Conservation (phyloP, 345 rosid genomes). For the Brassica cretica region DNA sequence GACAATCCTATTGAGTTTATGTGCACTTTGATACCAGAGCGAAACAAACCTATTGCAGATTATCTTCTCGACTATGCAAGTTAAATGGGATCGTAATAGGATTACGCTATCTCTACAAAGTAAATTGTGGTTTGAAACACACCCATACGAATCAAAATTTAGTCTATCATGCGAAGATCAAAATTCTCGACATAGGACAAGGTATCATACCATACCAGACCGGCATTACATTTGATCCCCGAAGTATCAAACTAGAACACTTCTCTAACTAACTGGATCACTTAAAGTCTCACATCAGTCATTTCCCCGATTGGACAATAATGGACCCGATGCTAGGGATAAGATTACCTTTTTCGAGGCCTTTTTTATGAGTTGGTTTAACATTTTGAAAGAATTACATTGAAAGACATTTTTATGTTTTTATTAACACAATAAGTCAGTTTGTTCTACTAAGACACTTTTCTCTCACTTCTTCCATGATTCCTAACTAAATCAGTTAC, state of each 20-base stretch:
- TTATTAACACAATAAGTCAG: too few species aligned
- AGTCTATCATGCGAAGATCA: neutral
- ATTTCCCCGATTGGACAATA: neutral
- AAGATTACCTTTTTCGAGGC: neutral
- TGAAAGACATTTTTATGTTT: too few species aligned
- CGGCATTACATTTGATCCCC: neutral
- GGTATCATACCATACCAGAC: neutral
- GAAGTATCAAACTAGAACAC: neutral
- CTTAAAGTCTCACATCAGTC: neutral
- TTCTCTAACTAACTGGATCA: neutral
- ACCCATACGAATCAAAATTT: neutral
- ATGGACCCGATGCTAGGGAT: neutral
- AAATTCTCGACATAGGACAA: neutral
- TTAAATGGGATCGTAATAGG: neutral
- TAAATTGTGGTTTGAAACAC: neutral
- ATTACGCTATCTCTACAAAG: neutral
- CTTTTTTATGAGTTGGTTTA: too few species aligned
- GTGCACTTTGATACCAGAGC: neutral
- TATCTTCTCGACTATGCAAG: neutral
- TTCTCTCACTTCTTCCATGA: too few species aligned
- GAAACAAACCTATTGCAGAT: neutral
- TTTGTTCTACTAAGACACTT: too few species aligned
- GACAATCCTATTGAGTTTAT: neutral
- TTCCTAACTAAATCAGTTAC: too few species aligned
- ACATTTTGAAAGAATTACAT: too few species aligned